Evolutionary conservation across 2,329 filamentous ascomycete species (phyloP), one percentile per base, ranked within the genome.

Genomic region (Fusarium abutilonis): DNA sequence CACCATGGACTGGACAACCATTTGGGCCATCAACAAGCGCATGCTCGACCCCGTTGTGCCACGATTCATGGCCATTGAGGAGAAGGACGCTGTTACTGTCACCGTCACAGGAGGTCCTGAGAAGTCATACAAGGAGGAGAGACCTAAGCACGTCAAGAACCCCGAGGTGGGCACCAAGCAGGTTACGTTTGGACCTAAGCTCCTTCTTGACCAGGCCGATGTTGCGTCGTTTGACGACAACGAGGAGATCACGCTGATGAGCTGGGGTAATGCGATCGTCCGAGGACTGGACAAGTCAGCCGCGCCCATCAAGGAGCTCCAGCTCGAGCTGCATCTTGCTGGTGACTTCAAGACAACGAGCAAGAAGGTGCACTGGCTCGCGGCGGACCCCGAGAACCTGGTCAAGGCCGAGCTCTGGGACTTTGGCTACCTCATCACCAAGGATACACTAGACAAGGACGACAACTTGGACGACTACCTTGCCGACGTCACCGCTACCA

Each of bases 341-440:
- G 93, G 94, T 52, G 94, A 98, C 75, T 91, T 98, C 76, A 97
- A 96, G 83, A 89, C 91, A 73, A 98, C 94, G 0, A 88, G 92
- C 72, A 97, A 97, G 86, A 98, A 98, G 83, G 87, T 98, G 34
- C 97, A 93, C 1, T 98, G 94, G 94, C 81, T 98, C 43, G 89
- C 92, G 2, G 85, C 84, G 1, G 86, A 91, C 66, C 86, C 85
- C 40, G 90, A 94, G 78, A 85, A 90, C 56, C 84, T 97, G 1
- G 83, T 96, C 13, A 87, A 89, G 8, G 88, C 95, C 19, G 91
- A 97, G 77, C 84, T 97, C 10, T 94, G 93, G 78, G 93, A 97
- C 68, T 98, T 97, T 75, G 94, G 97, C 78, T 94, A 96, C 79
- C 84, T 98, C 44, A 90, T 98, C 73, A 96, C 90, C 58, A 98